A percentile compares a stretch with the other conserved stretches of the same genome.
phyloP scores from a whole-genome alignment of 2,329 filamentous ascomycete species.

The Camptophora hylomeconis region DNA sequence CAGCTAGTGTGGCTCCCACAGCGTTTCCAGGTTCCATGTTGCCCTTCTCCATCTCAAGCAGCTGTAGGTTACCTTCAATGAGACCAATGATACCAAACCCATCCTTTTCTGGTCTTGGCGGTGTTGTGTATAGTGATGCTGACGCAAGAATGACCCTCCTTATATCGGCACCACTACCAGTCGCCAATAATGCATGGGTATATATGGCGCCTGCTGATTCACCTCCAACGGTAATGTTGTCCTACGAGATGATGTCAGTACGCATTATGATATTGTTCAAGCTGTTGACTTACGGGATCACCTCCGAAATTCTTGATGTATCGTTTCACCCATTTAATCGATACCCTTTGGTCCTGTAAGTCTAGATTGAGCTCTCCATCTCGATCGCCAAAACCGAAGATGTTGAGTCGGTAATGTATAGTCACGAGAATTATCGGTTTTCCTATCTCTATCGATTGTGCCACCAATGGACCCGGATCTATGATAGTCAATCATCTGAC shows the following conservation, averaged over 20 bases:
- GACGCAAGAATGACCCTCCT: slow-evolving; percentile 2
- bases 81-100: neutral
- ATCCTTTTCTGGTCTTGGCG: slow-evolving; percentile 1
- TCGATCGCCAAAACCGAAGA: slow-evolving; percentile 34
- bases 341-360: slow-evolving; percentile 25
- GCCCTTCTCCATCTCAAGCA: slow-evolving; percentile 4
- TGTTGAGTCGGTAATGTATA: slow-evolving; percentile 36
- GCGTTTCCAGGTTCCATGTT: neutral
- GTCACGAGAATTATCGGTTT: slow-evolving; percentile 34
- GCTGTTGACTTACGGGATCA: too few relatives aligned
- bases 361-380: slow-evolving; percentile 31
- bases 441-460: slow-evolving; percentile 28
- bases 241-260: too few relatives aligned
- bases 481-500: too few relatives aligned
- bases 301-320: slow-evolving; percentile 29
- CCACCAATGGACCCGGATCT: slow-evolving; percentile 24
- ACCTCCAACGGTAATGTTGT: slow-evolving; percentile 2
- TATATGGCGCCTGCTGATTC: slow-evolving; percentile 1
- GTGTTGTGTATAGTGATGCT: slow-evolving; percentile 1
- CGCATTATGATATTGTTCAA: too few relatives aligned
- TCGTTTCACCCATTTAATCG: slow-evolving; percentile 25
- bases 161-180: neutral
- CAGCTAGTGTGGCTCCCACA: slow-evolving; percentile 1
- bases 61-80: slow-evolving; percentile 2
- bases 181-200: slow-evolving; percentile 1